Percentiles rank a stretch among this genome's conserved stretches.
phyloP scores from a whole-genome alignment of 2,329 filamentous ascomycete genomes.

The Colletotrichum sp. region DNA sequence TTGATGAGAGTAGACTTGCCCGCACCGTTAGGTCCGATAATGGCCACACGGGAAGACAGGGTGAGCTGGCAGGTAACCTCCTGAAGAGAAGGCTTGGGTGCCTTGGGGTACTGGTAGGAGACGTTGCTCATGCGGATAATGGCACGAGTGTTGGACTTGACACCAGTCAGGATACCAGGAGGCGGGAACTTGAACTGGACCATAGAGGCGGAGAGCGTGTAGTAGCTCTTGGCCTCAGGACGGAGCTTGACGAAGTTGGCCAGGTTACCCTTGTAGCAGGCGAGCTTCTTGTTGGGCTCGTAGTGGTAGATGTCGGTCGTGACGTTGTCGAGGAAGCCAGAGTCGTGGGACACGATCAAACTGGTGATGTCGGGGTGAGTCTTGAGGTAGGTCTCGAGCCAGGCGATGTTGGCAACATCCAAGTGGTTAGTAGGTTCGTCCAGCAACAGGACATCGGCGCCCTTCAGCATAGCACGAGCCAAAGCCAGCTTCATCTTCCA shows the following conservation, averaged over 20 bases:
- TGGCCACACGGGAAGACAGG: conserved; percentile 90
- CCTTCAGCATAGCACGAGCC: conserved; percentile 94
- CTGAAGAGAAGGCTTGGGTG: conserved; percentile 82
- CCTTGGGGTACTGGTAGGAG: conserved; percentile 91
- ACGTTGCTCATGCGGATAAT: conserved; percentile 95
- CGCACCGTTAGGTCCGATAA: conserved; percentile 96
- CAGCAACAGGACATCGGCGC: conserved; percentile 92
- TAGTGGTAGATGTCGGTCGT: conserved; percentile 99
- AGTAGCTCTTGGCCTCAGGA: conserved; percentile 97
- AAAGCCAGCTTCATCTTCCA: conserved; percentile 99
- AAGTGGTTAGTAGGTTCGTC: conserved; percentile 99
- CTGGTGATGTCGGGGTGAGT: conserved; percentile 95
- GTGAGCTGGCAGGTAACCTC: conserved; percentile 89
- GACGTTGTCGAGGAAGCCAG: conserved; percentile 93
- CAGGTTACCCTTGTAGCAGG: conserved; percentile 83
- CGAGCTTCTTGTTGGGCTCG: conserved; percentile 92
- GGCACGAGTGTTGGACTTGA: conserved; percentile 92
- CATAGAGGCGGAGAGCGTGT: conserved; percentile 86
- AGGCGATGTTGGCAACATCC: conserved; percentile 94
- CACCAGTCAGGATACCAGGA: conserved; percentile 90
- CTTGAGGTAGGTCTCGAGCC: conserved; percentile 95
- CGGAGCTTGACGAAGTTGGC: conserved; percentile 84
- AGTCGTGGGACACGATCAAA: conserved; percentile 98
- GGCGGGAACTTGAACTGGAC: conserved; percentile 98
- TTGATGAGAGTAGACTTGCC: conserved; percentile 99